Evolutionary conservation across 106 monocot genomes (phyloP).

Genomic region (Phalaenopsis equestris): DNA sequence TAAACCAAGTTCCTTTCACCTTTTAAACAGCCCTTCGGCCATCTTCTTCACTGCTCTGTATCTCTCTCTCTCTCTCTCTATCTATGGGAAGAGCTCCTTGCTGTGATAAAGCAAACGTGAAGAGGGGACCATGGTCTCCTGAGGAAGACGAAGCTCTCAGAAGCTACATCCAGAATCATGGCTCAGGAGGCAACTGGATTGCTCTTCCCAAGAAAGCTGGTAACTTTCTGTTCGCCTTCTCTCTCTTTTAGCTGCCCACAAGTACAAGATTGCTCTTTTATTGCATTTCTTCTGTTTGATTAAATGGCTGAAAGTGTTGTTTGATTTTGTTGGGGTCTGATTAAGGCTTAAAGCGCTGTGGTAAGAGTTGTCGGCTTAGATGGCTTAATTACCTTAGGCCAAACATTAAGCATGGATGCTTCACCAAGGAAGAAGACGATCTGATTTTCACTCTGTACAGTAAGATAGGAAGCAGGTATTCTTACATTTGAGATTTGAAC

Average conservation of each 20-base stretch:
- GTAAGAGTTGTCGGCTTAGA: constrained; percentile 40
- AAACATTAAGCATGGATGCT: constrained; percentile 37
- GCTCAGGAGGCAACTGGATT: constrained; percentile 29
- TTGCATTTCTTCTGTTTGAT: background rate
- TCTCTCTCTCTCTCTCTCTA: background rate
- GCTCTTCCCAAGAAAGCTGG: constrained; percentile 28
- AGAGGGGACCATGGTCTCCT: constrained; percentile 29
- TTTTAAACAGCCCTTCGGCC: too few species aligned
- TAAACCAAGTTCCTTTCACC: too few species aligned
- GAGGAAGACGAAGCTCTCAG: constrained; percentile 21
- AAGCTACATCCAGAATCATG: constrained; percentile 15
- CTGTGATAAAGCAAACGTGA: constrained; percentile 29
- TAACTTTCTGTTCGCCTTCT: background rate
- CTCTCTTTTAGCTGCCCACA: too few species aligned
- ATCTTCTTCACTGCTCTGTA: too few species aligned
- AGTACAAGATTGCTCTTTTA: background rate
- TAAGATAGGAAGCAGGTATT: constrained; percentile 34
- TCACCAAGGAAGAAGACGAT: constrained; percentile 30
- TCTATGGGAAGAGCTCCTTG: constrained; percentile 26
- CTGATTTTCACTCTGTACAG: constrained; percentile 27
- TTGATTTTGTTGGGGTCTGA: background rate
- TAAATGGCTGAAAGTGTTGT: background rate
- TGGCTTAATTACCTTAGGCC: constrained; percentile 86
- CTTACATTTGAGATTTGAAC: background rate
- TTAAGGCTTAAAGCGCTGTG: constrained; percentile 31